Conservation (phyloP, 129 eudicot genomes). For the Glebionis coronaria region DNA sequence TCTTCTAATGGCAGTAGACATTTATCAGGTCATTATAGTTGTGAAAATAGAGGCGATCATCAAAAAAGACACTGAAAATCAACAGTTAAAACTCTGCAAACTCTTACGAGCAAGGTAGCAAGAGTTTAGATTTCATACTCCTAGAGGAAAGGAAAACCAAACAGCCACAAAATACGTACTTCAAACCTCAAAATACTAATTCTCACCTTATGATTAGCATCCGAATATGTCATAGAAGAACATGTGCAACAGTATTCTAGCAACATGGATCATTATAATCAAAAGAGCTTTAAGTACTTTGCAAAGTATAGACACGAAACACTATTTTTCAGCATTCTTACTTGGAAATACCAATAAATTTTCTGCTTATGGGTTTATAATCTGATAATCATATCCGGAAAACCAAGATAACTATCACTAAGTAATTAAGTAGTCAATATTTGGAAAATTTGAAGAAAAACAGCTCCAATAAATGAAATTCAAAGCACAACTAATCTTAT, state of each 20-base stretch:
- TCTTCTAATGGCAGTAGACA: too few relatives aligned
- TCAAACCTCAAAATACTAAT: background rate
- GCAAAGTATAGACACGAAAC: background rate
- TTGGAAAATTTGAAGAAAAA: too few relatives aligned
- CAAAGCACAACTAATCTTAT: too few relatives aligned
- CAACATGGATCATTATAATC: background rate
- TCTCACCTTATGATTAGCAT: background rate
- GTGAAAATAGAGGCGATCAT: too few relatives aligned
- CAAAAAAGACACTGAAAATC: too few relatives aligned
- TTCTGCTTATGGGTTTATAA: background rate
- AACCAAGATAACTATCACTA: too few relatives aligned
- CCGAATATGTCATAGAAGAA: background rate
- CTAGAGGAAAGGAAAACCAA: background rate
- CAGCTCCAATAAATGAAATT: too few relatives aligned
- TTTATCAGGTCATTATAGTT: too few relatives aligned
- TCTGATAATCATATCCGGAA: too few relatives aligned
- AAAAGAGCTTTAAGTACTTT: background rate
- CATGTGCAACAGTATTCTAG: constrained; percentile 13
- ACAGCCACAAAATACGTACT: background rate
- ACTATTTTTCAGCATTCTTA: background rate
- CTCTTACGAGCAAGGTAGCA: constrained; percentile 2
- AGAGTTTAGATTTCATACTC: background rate
- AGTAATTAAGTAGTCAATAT: too few relatives aligned
- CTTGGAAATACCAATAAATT: constrained; percentile 1
- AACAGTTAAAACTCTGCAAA: too few relatives aligned